phyloP scores from a whole-genome alignment of 2,329 filamentous ascomycete species.

The Triangularia setosa region DNA sequence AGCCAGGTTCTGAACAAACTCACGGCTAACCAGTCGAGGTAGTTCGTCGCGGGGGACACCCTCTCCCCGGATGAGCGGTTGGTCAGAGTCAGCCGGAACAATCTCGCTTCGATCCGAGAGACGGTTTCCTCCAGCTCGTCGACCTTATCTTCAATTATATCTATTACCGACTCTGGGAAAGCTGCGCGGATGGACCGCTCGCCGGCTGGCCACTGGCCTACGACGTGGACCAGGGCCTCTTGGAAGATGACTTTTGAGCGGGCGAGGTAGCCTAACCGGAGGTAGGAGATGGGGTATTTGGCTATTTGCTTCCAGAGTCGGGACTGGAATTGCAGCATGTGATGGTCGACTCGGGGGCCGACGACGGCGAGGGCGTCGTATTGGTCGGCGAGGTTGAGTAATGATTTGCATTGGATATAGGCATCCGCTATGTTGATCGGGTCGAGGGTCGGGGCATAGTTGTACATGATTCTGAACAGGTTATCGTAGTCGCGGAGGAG shows the following conservation, averaged over 20 bases:
- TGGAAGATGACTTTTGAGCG: slow-evolving; percentile 79
- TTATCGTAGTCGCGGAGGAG: slow-evolving; percentile 92
- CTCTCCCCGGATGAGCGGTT: slow-evolving; percentile 72
- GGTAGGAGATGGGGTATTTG: slow-evolving; percentile 89
- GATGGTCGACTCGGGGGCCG: slow-evolving; percentile 86
- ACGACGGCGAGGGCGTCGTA: slow-evolving; percentile 88
- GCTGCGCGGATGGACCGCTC: slow-evolving; percentile 71
- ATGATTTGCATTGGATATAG: slow-evolving; percentile 89
- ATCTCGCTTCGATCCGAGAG: slow-evolving; percentile 70
- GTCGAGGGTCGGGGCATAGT: slow-evolving; percentile 79
- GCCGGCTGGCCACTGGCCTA: slow-evolving; percentile 86
- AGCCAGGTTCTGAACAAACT: slow-evolving; percentile 90
- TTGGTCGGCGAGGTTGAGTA: slow-evolving; percentile 85
- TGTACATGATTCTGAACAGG: slow-evolving; percentile 93
- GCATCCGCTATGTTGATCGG: slow-evolving; percentile 85
- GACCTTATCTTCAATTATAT: slow-evolving; percentile 92
- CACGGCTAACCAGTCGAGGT: slow-evolving; percentile 85
- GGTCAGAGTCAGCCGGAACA: slow-evolving; percentile 76
- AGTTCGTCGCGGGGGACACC: slow-evolving; percentile 73
- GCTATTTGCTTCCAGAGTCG: slow-evolving; percentile 94
- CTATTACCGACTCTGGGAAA: slow-evolving; percentile 72
- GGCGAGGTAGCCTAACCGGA: slow-evolving; percentile 83
- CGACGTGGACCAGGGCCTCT: slow-evolving; percentile 87
- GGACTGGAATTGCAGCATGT: slow-evolving; percentile 85
- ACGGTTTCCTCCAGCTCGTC: slow-evolving; percentile 85